Conservation (phyloP, 2,329 filamentous ascomycete species). For the Trichoderma sp. region DNA sequence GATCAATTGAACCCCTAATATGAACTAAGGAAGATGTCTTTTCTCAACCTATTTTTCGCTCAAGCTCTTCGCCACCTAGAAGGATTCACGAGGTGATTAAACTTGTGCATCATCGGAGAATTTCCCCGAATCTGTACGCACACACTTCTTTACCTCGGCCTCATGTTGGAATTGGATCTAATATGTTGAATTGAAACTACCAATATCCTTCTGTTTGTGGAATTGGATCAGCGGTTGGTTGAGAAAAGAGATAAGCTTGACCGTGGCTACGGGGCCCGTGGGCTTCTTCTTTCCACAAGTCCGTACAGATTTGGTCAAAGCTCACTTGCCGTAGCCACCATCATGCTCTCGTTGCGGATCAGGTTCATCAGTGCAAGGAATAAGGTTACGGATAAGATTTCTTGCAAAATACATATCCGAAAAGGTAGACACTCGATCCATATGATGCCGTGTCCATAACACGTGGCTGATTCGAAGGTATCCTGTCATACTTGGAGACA, state of each 20-base stretch:
- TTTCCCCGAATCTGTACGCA: slow-evolving; percentile 17
- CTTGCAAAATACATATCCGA: neutral
- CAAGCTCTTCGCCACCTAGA: neutral
- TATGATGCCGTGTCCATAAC: neutral
- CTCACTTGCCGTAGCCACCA: neutral
- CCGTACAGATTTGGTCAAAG: neutral
- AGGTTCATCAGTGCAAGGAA: neutral
- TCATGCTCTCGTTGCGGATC: neutral
- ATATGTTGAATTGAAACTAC: neutral
- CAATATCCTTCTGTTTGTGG: neutral
- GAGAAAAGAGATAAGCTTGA: neutral
- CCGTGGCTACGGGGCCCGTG: neutral
- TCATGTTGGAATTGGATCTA: neutral
- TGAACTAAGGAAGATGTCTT: neutral
- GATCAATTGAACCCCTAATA: neutral
- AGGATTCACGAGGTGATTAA: neutral
- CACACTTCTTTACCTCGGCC: neutral
- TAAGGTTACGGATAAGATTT: slow-evolving; percentile 1
- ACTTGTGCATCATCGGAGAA: slow-evolving; percentile 20
- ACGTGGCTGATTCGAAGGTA: slow-evolving; percentile 14
- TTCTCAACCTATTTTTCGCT: neutral
- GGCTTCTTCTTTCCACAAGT: neutral
- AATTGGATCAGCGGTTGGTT: neutral
- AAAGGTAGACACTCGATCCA: neutral
- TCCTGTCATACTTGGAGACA: slow-evolving; percentile 1